Evolutionary conservation across 768 basidiomycete species (phyloP), one percentile per base, ranked within the genome.

Genomic region (Mycena sanguinolenta): DNA sequence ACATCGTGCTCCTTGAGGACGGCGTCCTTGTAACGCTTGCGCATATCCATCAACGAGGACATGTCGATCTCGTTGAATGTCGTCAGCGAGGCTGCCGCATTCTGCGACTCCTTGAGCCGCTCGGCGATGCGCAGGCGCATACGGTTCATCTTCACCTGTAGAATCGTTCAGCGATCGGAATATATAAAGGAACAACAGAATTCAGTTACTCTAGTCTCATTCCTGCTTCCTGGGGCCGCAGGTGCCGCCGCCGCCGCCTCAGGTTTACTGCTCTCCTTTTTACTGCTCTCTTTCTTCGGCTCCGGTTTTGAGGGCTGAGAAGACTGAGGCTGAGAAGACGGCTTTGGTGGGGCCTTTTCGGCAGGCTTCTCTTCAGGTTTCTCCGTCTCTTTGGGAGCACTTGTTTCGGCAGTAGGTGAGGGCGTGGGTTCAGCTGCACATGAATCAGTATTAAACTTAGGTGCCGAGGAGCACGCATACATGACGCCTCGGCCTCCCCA

Each of bases 51-150:
- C 65, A 99, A 84, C 50, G 94, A 92, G 49, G 95, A 96, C 97
- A 99, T 99, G 85, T 99, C 97, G 78, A 99, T 95, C 84, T 99
- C 97, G 85, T 99, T 98, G 89, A 99, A 99, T 28, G 97, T 99
- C 38, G 98, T 99, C 69, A 99, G 82, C 58, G 96, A 97, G 55
- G 97, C 97, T 5, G 97, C 98, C 23, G 95, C 90, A 79, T 98
- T 98, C 81, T 99, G 97, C 27, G 97, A 97, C 79, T 98, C 93
- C 85, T 99, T 99, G 79, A 99, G 90, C 61, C 97, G 96, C 83
- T 97, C 95, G 55, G 97, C 93, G 77, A 99, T 99, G 71, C 97
- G 95, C 72, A 94, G 87, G 55, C 97, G 95, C 98, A 99, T 99
- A 61, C 97, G 92, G 82, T 90, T 97, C 97, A 99, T 98, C 87